phyloP scores from a whole-genome alignment of 331 rosid species.

The Spiraea crenata region DNA sequence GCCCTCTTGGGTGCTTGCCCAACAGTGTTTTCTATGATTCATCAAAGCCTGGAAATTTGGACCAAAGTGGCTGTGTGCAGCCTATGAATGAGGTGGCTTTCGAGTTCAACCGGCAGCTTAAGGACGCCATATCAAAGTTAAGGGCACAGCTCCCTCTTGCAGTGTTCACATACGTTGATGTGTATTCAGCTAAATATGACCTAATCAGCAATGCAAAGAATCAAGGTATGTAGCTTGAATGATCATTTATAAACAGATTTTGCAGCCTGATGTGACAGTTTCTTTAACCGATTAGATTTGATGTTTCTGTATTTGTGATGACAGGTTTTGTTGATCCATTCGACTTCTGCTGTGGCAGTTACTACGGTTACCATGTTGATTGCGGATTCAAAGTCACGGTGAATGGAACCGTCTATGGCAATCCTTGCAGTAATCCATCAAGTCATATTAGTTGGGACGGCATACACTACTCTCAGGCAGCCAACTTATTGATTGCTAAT shows the following conservation, averaged over 20 bases:
- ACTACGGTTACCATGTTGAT: slow-evolving; percentile 49
- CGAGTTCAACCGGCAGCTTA: slow-evolving; percentile 71
- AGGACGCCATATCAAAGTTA: slow-evolving; percentile 38
- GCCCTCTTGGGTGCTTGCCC: slow-evolving; percentile 82
- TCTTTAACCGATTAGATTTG: neutral
- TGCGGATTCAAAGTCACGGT: slow-evolving; percentile 58
- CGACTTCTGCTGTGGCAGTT: slow-evolving; percentile 83
- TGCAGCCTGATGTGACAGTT: neutral
- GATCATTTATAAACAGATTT: neutral
- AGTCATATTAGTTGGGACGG: slow-evolving; percentile 85
- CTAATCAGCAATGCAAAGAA: slow-evolving; percentile 49
- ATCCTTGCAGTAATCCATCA: slow-evolving; percentile 67
- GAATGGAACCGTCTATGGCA: slow-evolving; percentile 79
- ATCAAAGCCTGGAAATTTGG: slow-evolving; percentile 48
- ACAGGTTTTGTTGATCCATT: slow-evolving; percentile 71
- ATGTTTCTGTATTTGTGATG: slow-evolving; percentile 22
- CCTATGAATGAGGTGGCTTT: slow-evolving; percentile 61
- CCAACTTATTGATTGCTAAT: slow-evolving; percentile 54
- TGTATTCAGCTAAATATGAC: slow-evolving; percentile 61
- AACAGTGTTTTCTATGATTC: slow-evolving; percentile 35
- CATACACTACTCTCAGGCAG: slow-evolving; percentile 81
- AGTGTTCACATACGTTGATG: slow-evolving; percentile 58
- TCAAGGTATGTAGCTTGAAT: slow-evolving; percentile 36
- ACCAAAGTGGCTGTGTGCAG: slow-evolving; percentile 61
- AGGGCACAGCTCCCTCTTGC: slow-evolving; percentile 48